Percentiles rank a stretch among this genome's conserved stretches.
phyloP scores from a whole-genome alignment of 2,329 filamentous ascomycete species.

The Rutstroemia sp. region DNA sequence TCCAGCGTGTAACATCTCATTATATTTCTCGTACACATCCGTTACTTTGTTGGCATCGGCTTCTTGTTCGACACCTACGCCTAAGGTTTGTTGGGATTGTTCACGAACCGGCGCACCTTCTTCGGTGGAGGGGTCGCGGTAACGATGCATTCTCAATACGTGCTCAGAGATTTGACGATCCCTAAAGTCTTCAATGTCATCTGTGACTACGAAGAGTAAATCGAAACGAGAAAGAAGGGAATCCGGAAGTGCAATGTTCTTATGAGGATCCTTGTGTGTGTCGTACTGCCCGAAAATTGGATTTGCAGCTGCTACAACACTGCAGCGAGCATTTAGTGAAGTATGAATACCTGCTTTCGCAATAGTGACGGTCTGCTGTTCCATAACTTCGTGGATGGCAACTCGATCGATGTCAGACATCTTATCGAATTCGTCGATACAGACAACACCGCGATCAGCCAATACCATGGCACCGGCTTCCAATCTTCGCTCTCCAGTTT shows the following conservation, averaged over 20 bases:
- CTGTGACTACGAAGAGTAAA: conserved; percentile 93
- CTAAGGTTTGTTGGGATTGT: conserved; percentile 73
- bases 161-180: conserved; percentile 93
- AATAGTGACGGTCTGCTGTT: conserved; percentile 98
- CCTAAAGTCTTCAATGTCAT: conserved; percentile 91
- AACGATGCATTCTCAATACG: conserved; percentile 93
- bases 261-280: conserved; percentile 95
- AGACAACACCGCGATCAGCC: conserved; percentile 91
- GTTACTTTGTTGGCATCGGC: conserved; percentile 67
- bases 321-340: conserved; percentile 91
- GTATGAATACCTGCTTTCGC: conserved; percentile 98
- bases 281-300: conserved; percentile 98
- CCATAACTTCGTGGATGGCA: conserved; percentile 99
- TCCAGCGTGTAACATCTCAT: conserved; percentile 90
- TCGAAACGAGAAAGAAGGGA: conserved; percentile 97
- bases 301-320: conserved; percentile 92
- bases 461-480: conserved; percentile 99
- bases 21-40: conserved; percentile 93
- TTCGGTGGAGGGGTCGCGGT: conserved; percentile 84
- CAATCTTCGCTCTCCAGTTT: conserved; percentile 88
- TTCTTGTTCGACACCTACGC: conserved; percentile 77
- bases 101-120: conserved; percentile 93
- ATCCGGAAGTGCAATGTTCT: conserved; percentile 95
- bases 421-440: conserved; percentile 99
- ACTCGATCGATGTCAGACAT: conserved; percentile 98